Conservation (phyloP, 1,139 yeast genomes). For the Debaryomyces robertsiae region DNA sequence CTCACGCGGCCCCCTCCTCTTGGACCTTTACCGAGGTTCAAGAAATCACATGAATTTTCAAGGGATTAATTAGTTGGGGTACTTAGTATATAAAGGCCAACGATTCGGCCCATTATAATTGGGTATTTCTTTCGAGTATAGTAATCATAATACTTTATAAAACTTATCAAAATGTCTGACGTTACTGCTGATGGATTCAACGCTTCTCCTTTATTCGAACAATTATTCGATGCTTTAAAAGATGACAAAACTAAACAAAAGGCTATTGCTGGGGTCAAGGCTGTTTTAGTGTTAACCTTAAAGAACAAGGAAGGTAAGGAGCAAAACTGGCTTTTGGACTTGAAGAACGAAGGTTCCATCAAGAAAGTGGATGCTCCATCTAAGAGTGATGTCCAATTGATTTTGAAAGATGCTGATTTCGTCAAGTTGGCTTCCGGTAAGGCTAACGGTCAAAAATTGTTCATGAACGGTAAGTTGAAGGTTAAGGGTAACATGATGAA, state of each 20-base stretch:
- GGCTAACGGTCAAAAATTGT: slow-evolving; percentile 82
- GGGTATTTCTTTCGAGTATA: background rate
- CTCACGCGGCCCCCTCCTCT: background rate
- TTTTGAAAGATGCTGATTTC: slow-evolving; percentile 65
- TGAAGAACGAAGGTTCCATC: slow-evolving; percentile 63
- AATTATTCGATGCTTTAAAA: slow-evolving; percentile 42
- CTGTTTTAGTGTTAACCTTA: slow-evolving; percentile 67
- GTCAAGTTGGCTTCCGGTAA: slow-evolving; percentile 73
- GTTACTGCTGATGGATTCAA: slow-evolving; percentile 52
- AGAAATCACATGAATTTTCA: slow-evolving; percentile 12
- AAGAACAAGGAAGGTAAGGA: slow-evolving; percentile 68
- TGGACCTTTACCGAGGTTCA: slow-evolving; percentile 9
- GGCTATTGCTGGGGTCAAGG: slow-evolving; percentile 56
- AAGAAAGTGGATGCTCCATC: slow-evolving; percentile 51
- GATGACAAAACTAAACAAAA: slow-evolving; percentile 44
- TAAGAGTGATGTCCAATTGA: slow-evolving; percentile 67
- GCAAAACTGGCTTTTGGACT: slow-evolving; percentile 71
- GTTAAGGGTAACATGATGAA: slow-evolving; percentile 90
- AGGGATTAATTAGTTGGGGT: slow-evolving; percentile 6
- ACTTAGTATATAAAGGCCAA: slow-evolving; percentile 7
- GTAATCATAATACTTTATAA: slow-evolving; percentile 1
- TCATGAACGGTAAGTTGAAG: slow-evolving; percentile 82
- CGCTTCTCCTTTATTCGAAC: slow-evolving; percentile 48
- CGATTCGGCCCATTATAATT: background rate
- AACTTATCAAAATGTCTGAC: slow-evolving; percentile 31